A percentile compares a stretch with the other conserved stretches of the same genome.
phyloP scores from a whole-genome alignment of 2,329 filamentous ascomycete species.

The Neofusicoccum parvum region DNA sequence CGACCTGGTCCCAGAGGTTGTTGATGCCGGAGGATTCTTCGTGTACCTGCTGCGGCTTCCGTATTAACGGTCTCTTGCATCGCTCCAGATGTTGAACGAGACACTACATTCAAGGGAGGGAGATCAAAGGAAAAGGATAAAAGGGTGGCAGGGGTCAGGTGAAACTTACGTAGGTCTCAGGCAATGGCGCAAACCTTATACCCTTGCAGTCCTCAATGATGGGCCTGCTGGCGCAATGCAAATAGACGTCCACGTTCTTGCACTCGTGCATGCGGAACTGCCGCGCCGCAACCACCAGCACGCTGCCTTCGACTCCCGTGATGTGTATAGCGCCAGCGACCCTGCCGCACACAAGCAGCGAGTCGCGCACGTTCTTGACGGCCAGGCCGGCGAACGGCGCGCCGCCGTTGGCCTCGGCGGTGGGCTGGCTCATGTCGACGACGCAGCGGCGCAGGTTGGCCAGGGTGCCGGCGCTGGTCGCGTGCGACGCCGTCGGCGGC shows the following conservation, averaged over 20 bases:
- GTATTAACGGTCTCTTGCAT: too few relatives aligned
- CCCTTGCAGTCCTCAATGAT: slow-evolving; percentile 88
- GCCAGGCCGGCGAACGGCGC: slow-evolving; percentile 66
- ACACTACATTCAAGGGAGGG: too few relatives aligned
- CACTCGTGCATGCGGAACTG: slow-evolving; percentile 95
- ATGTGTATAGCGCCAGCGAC: slow-evolving; percentile 83
- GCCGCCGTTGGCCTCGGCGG: background rate
- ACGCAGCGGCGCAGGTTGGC: slow-evolving; percentile 71
- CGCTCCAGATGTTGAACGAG: too few relatives aligned
- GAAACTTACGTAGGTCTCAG: slow-evolving; percentile 37
- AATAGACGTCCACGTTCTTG: slow-evolving; percentile 76
- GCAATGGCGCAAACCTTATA: slow-evolving; percentile 79
- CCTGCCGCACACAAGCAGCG: slow-evolving; percentile 75
- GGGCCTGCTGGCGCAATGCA: slow-evolving; percentile 78
- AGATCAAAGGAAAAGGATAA: background rate
- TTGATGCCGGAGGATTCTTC: slow-evolving; percentile 15
- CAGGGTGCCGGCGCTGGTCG: slow-evolving; percentile 73
- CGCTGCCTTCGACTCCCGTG: slow-evolving; percentile 70
- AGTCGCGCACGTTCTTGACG: slow-evolving; percentile 69
- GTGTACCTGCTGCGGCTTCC: background rate
- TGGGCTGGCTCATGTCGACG: slow-evolving; percentile 76
- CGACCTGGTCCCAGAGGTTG: slow-evolving; percentile 86
- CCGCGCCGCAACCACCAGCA: slow-evolving; percentile 72
- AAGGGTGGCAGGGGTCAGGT: too few relatives aligned
- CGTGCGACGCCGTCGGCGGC: slow-evolving; percentile 68